Conservation (phyloP, 305 asterid genomes). For the Coffea humblotiana region DNA sequence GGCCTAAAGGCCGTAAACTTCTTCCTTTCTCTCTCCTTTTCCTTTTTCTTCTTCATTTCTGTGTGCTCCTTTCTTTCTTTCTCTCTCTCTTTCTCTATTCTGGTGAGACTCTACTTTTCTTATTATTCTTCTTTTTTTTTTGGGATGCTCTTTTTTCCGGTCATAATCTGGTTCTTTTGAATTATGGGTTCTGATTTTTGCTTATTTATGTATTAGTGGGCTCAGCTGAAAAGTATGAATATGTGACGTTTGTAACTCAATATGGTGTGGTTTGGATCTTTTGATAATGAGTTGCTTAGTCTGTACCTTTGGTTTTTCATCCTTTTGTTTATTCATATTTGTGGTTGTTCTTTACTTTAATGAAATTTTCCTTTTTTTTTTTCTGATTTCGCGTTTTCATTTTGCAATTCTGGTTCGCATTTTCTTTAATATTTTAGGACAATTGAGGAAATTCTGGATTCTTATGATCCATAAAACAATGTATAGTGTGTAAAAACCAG, state of each 20-base stretch:
- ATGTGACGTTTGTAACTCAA: not conserved
- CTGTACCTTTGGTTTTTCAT: not conserved
- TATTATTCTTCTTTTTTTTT: not conserved
- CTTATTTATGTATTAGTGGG: constrained; percentile 18
- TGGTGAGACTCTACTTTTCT: constrained; percentile 17
- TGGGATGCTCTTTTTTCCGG: not conserved
- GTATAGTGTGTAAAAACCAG: not conserved
- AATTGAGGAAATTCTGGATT: not conserved
- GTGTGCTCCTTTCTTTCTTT: not conserved
- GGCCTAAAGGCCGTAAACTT: constrained; percentile 1
- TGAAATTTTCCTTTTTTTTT: not conserved
- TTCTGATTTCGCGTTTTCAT: not conserved
- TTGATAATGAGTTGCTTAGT: constrained; percentile 5
- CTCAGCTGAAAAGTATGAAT: constrained; percentile 36
- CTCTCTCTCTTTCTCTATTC: constrained; percentile 18
- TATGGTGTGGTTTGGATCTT: constrained; percentile 33
- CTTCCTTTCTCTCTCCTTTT: not conserved
- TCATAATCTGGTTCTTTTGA: constrained; percentile 7
- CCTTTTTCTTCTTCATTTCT: constrained; percentile 2
- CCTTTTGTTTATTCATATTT: not conserved
- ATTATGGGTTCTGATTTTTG: not conserved
- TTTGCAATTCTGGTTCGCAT: constrained; percentile 4
- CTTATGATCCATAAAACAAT: not conserved
- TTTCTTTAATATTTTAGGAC: not conserved
- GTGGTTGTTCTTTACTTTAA: not conserved